Evolutionary conservation across 23 red algal genomes (phyloP).

Genomic region (Agarophyton chilense): DNA sequence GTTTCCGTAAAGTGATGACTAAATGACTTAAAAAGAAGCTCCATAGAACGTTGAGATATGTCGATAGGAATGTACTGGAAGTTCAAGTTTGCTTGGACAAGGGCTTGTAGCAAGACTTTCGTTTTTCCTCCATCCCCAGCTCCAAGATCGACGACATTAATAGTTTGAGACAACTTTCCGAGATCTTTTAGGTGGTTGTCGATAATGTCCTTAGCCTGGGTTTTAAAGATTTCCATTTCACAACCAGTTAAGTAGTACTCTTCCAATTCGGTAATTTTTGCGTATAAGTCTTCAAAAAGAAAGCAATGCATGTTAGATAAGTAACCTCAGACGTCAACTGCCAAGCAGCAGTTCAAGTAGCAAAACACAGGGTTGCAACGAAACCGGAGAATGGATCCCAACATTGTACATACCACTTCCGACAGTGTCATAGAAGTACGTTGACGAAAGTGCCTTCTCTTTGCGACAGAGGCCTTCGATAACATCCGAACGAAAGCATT

Average conservation of each 20-base stretch:
- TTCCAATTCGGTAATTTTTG: constrained; percentile 72
- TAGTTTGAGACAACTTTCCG: neutral
- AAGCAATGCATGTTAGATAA: neutral
- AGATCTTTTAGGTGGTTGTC: constrained; percentile 23
- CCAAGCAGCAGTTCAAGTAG: neutral
- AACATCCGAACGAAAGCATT: constrained; percentile 45
- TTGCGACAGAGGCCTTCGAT: constrained; percentile 35
- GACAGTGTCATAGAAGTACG: constrained; percentile 93
- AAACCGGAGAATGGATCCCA: neutral
- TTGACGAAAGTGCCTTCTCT: constrained; percentile 55
- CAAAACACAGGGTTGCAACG: neutral
- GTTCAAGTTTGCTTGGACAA: constrained; percentile 36
- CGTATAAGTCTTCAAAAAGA: constrained; percentile 53
- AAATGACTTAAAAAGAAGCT: constrained; percentile 21
- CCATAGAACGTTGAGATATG: constrained; percentile 81
- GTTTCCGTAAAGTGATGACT: neutral
- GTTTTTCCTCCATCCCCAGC: constrained; percentile 97
- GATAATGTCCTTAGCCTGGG: constrained; percentile 61
- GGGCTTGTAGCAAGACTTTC: constrained; percentile 55
- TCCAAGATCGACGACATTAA: constrained; percentile 96
- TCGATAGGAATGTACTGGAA: constrained; percentile 88
- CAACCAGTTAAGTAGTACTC: constrained; percentile 93
- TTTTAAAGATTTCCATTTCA: constrained; percentile 82
- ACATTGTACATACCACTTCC: constrained; percentile 73
- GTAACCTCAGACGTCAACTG: neutral